phyloP scores from a whole-genome alignment of 2,329 filamentous ascomycete species.

The Ilyonectria mors-panacis region DNA sequence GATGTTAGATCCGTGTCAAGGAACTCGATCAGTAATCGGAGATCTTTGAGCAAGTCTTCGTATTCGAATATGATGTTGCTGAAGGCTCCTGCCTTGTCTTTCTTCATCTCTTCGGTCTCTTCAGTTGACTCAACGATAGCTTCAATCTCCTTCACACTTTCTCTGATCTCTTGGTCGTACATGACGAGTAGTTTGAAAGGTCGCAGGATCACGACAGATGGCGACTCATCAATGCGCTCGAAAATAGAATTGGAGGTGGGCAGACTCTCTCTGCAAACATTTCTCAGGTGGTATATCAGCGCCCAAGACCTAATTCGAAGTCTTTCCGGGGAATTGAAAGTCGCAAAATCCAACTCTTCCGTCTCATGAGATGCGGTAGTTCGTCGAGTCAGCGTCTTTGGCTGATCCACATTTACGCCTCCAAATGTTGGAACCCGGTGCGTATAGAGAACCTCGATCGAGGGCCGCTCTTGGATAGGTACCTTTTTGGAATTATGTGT shows the following conservation, averaged over 20 bases:
- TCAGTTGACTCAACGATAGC: not conserved
- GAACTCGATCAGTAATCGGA: constrained; percentile 33
- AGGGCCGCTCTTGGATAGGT: not conserved
- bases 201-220: constrained; percentile 10
- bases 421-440: not conserved
- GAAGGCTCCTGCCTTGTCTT: not conserved
- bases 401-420: not conserved
- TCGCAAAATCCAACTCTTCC: not conserved
- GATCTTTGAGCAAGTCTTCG: constrained; percentile 14
- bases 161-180: constrained; percentile 23
- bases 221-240: not conserved
- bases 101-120: not conserved
- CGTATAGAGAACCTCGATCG: constrained; percentile 1
- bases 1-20: constrained; percentile 30
- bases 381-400: not conserved
- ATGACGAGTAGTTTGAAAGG: constrained; percentile 27
- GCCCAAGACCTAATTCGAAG: constrained; percentile 17
- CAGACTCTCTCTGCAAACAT: not conserved
- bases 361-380: not conserved
- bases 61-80: not conserved
- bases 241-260: not conserved
- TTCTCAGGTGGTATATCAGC: constrained; percentile 11
- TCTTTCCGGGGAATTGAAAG: not conserved
- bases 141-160: not conserved
- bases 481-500: not conserved